Conservation (phyloP, 2,329 filamentous ascomycete species). For the Volutella citrinella region DNA sequence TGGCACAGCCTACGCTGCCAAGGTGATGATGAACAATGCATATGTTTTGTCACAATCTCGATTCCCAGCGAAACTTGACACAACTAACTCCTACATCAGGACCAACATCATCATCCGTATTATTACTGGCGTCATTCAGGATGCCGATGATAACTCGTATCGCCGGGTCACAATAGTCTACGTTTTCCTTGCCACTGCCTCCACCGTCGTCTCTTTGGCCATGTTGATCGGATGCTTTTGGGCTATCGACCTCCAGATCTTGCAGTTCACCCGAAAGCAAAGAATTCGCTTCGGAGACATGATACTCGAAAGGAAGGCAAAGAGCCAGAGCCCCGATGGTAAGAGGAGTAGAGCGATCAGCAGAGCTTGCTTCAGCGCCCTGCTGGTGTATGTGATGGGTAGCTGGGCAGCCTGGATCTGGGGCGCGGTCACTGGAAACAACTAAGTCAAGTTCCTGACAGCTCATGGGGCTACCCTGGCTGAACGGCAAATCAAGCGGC, state of each 20-base stretch:
- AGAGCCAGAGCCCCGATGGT: constrained; percentile 34
- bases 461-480: too few relatives aligned
- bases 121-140: constrained; percentile 54
- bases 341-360: constrained; percentile 39
- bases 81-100: constrained; percentile 19
- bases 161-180: constrained; percentile 52
- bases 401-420: constrained; percentile 56
- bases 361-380: constrained; percentile 36
- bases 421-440: constrained; percentile 54
- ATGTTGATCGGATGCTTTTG: constrained; percentile 36
- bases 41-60: too few relatives aligned
- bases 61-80: too few relatives aligned
- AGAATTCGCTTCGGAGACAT: constrained; percentile 41
- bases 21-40: constrained; percentile 57
- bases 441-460: too few relatives aligned
- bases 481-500: too few relatives aligned
- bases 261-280: constrained; percentile 57
- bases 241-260: constrained; percentile 38
- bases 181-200: constrained; percentile 45
- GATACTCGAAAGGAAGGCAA: constrained; percentile 38
- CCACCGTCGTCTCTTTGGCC: constrained; percentile 39
- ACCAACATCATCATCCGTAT: constrained; percentile 58
- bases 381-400: constrained; percentile 47
- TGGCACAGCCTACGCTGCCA: constrained; percentile 55
- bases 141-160: constrained; percentile 52